Base-by-base conservation (phyloP, 2,329 filamentous ascomycete genomes). In the Xylaria sp. region DNA sequence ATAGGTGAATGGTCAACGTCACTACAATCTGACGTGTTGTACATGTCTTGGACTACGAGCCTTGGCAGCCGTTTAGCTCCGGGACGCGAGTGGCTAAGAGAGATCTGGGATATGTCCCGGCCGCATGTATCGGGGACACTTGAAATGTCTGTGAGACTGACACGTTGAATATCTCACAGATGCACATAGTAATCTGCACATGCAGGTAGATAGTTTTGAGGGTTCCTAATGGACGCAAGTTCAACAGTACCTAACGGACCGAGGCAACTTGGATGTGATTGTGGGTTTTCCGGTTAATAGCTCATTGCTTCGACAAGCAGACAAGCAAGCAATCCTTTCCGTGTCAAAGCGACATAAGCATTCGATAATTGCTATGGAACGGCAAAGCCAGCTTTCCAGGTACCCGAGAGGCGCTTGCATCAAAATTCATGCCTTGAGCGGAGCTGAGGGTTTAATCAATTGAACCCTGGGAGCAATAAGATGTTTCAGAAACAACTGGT, bases 101-200 rank as follows among this genome's bases (percentile, higher is more conserved):
- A 36, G 45, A 65, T 60, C 45, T 32, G n/a, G 65, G 54, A 62
- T 45, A 57, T 56, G 19, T 55, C 55, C 54, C 39, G 65, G 61
- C 61, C 69, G 65, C 67, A 70, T 63, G 47, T 66, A 71, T 70
- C 65, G 66, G 68, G 66, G 63, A 69, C 61, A 62, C 61, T 70
- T 30, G 65, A 71, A 68, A 62, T 68, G 60, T 67, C 70, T 72
- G 66, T 74, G 67, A 68, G 75, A 78, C 71, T 77, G 77, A 77
- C 77, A 78, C 77, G 76, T 78, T 76, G 75, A 75, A 73, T 62
- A 69, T 73, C 71, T 71, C 72, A 71, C 69, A 65, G 69, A 67
- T 51, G 71, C 50, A 50, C 39, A 55, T 54, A 50, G 65, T 68
- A 64, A 64, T 74, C 65, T 67, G 64, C 61, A 54, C 65, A 75